Conservation (phyloP, 148 eudicot genomes). For the Gaultheria prostrata region DNA sequence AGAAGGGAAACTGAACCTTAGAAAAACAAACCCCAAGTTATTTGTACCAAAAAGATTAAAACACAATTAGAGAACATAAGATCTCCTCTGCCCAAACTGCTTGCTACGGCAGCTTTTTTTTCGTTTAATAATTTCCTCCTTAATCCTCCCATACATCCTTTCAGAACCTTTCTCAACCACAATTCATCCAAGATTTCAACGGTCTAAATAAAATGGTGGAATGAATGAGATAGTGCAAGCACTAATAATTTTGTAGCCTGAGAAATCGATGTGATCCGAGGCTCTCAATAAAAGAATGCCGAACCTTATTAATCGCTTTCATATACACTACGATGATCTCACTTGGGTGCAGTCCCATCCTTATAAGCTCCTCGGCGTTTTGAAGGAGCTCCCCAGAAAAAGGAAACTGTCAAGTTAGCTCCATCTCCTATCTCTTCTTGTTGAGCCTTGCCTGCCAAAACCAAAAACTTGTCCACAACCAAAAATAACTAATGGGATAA, state of each 20-base stretch:
- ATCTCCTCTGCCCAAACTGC: constrained; percentile 84
- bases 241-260: not conserved
- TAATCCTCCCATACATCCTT: constrained; percentile 80
- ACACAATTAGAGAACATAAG: constrained; percentile 64
- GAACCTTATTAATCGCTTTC: constrained; percentile 73
- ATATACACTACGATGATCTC: constrained; percentile 81
- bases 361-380: constrained; percentile 79
- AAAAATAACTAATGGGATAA: not conserved
- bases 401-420: constrained; percentile 82
- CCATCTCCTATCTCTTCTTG: constrained; percentile 97
- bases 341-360: constrained; percentile 96
- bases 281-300: constrained; percentile 3
- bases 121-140: constrained; percentile 71
- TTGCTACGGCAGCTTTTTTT: constrained; percentile 92
- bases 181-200: constrained; percentile 61
- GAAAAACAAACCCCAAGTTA: too few relatives aligned
- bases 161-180: constrained; percentile 80
- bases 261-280: not conserved
- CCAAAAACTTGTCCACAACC: constrained; percentile 62
- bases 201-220: constrained; percentile 34
- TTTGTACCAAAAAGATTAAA: too few relatives aligned
- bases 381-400: constrained; percentile 94
- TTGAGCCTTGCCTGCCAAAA: constrained; percentile 88
- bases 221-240: not conserved
- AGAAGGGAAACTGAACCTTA: too few relatives aligned